A percentile compares a stretch with the other conserved stretches of the same genome.
phyloP scores from a whole-genome alignment of 805 yeast genomes.

The Schizosaccharomyces lindneri region DNA sequence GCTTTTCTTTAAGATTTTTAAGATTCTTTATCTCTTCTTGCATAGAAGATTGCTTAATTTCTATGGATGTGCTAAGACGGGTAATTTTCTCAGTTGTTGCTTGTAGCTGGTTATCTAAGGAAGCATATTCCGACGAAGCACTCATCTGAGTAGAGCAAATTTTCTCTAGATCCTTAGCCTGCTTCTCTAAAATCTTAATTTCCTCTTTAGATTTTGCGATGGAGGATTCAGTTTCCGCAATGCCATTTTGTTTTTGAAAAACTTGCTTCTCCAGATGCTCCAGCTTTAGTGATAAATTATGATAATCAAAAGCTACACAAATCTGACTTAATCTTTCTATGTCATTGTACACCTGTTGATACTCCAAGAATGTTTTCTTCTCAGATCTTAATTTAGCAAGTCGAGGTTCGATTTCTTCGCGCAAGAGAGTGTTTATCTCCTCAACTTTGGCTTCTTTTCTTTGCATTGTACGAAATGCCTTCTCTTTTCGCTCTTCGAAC shows the following conservation, averaged over 20 bases:
- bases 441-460: slow-evolving; percentile 68
- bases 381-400: slow-evolving; percentile 57
- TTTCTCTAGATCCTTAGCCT: slow-evolving; percentile 27
- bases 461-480: slow-evolving; percentile 74
- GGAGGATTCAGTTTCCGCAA: slow-evolving; percentile 17
- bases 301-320: slow-evolving; percentile 55
- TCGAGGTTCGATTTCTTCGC: slow-evolving; percentile 84
- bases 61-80: slow-evolving; percentile 38
- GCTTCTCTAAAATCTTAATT: slow-evolving; percentile 32
- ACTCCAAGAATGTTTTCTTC: slow-evolving; percentile 61
- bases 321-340: slow-evolving; percentile 49
- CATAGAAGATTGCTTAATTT: slow-evolving; percentile 30
- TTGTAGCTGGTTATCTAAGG: slow-evolving; percentile 32
- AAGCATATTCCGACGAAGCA: slow-evolving; percentile 35
- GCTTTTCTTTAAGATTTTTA: slow-evolving; percentile 14
- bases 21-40: slow-evolving; percentile 26
- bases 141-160: slow-evolving; percentile 32
- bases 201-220: slow-evolving; percentile 21
- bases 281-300: slow-evolving; percentile 11
- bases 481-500: slow-evolving; percentile 79
- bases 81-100: slow-evolving; percentile 37
- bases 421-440: slow-evolving; percentile 46
- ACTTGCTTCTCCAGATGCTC: background rate
- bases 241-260: background rate
- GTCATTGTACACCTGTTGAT: slow-evolving; percentile 60